Evolutionary conservation across 2,329 filamentous ascomycete genomes (phyloP).

Genomic region (Parafenestella ontariensis): DNA sequence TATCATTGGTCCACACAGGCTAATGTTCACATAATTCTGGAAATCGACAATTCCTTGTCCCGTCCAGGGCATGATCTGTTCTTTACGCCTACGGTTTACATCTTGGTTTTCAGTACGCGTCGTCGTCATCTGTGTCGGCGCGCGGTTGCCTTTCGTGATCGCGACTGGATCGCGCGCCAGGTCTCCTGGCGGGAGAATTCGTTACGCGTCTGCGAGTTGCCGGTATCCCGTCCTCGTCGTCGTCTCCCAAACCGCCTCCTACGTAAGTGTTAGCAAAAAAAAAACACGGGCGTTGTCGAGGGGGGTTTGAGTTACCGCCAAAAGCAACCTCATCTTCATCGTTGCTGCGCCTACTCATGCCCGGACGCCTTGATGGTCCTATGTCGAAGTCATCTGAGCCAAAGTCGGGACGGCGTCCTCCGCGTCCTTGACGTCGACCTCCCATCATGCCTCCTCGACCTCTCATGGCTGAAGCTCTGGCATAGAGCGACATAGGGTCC

Average conservation of each 20-base stretch:
- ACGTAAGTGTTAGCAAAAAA: neutral
- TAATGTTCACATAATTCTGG: slow-evolving; percentile 3
- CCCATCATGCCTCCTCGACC: slow-evolving; percentile 5
- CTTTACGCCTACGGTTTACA: neutral
- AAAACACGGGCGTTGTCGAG: neutral
- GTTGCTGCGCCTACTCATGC: slow-evolving; percentile 1
- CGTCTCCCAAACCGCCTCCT: neutral
- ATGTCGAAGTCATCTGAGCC: slow-evolving; percentile 10
- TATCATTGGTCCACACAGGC: neutral
- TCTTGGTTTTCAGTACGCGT: slow-evolving; percentile 9
- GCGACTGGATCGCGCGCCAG: neutral
- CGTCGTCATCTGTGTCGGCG: slow-evolving; percentile 26
- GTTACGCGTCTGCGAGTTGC: slow-evolving; percentile 1
- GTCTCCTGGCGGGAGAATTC: neutral
- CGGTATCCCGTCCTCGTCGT: slow-evolving; percentile 3
- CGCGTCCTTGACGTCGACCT: neutral
- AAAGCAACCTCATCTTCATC: neutral
- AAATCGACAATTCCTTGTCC: neutral
- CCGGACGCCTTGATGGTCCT: neutral
- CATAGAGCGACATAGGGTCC: slow-evolving; percentile 1
- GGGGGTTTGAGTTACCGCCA: slow-evolving; percentile 1
- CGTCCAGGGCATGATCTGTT: neutral
- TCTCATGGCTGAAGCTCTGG: slow-evolving; percentile 1
- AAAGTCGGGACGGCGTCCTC: slow-evolving; percentile 4
- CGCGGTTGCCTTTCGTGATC: slow-evolving; percentile 16